Base-by-base conservation (phyloP, 2,329 filamentous ascomycete species). In the Aspergillus versicolor region DNA sequence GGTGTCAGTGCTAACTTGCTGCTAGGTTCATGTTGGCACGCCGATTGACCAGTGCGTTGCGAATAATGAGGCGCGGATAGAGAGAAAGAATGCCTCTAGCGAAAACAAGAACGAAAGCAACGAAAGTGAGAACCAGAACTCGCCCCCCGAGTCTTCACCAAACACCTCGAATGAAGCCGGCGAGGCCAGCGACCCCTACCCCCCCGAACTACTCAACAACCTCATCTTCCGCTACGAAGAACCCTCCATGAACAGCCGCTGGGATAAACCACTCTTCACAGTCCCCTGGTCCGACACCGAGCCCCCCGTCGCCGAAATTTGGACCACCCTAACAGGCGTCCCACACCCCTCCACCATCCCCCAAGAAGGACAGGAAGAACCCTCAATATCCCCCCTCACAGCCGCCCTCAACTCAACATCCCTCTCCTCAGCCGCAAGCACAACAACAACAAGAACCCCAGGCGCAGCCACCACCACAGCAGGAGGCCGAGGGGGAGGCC, bases 201-300 rank as follows among this genome's bases (percentile, higher is more conserved):
- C 78, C 0, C 68, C 81, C 5, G 81, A 83, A 15, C 79, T 85
- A 52, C 84, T 87, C 63, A 79, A 84, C 61, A 87, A 87, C 65
- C 80, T 88, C 43, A 80, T 86, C 63, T 87, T 85, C 72, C 79
- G 85, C 57, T 88, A 87, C 67, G 85, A 88, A 73, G 85, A 87
- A 72, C 85, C 85, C n/a, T 85, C 84, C 66, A 84, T 82, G 38
- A 84, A 86, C 78, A 84, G 78, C 47, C 79, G 85, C 50, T 88
- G 85, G 85, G 85, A 88, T 68, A 84, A 84, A 47, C 85, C 85
- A 0, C 79, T 88, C 19, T 88, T 87, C 75, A 85, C 83, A 9
- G 80, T 87, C 1, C 80, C 83, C 5, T 81, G 79, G 63, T 77
- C 80, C 56, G 85, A 88, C 65, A 67, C 77, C 6, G 75, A 77